Base-by-base conservation (phyloP, 495 filamentous ascomycete genomes). In the Penicillium odoratum region DNA sequence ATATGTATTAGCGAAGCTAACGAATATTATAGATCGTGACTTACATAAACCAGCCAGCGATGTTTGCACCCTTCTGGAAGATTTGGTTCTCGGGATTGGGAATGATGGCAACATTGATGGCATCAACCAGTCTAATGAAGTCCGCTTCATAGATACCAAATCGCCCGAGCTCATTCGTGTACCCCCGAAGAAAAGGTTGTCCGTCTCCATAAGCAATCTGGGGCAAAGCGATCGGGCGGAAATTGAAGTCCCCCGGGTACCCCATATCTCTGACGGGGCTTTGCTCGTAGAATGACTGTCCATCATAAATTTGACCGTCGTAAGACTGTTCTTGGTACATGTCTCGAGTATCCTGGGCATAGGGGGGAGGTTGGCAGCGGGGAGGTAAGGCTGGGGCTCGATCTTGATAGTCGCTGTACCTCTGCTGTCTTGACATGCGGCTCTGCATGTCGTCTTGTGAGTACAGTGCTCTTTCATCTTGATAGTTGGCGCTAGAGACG, bases 91-190 rank as follows among this genome's bases (percentile, higher is more conserved):
- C 48, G 9, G 48, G 48, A 38, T 38, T 51, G 31, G 48, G 48
- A 36, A 51, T 51, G 5, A 51, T 51, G 30, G 48, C 48, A 25
- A 51, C 48, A 38, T 51, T 51, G 9, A 51, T 51, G 48, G 48
- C 48, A 31, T 51, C 48, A 29, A 51, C 16, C 16, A 51, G 31
- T 38, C 30, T 13, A 33, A 51, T 38, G 13, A 51, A 51, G 4
- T 51, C 30, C 13, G 15, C 28, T 38, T 51, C 48, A 26, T 30
- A 51, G 30, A 51, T 51, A 2, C 48, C 48, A 36, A 38, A 51
- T 51, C 18, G 30, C 2, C 30, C 13, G 1, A 51, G 48, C 3
- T 51, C 48, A 5, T 21, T 34, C 18, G 48, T 0, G 30, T 51
- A 51, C 10, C 48, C 48, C 15, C 48, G 48, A 51, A 51, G 48